Conservation (phyloP, 2,329 filamentous ascomycete species). For the Ophiocordyceps robertsii region DNA sequence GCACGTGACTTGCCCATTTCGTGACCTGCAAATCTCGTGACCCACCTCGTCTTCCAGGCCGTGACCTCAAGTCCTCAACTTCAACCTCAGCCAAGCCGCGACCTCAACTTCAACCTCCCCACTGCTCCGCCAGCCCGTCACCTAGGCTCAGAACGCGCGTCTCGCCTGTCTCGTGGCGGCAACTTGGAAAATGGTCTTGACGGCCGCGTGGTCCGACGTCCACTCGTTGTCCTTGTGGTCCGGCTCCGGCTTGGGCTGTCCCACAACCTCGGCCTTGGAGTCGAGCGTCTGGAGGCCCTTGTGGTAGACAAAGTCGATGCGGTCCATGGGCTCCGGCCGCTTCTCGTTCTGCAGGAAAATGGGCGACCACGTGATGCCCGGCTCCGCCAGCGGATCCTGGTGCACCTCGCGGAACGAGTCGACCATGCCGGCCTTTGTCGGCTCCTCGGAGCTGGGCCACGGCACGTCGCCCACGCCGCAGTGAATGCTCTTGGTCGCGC, state of each 20-base stretch:
- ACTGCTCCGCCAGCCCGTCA: too few relatives aligned
- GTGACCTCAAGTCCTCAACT: too few relatives aligned
- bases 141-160: background rate
- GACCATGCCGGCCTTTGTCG: constrained; percentile 20
- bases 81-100: too few relatives aligned
- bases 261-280: constrained; percentile 18
- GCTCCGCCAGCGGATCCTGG: constrained; percentile 17
- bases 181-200: constrained; percentile 15
- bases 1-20: too few relatives aligned
- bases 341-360: constrained; percentile 19
- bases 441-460: constrained; percentile 25
- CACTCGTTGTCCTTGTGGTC: constrained; percentile 24
- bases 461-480: constrained; percentile 19
- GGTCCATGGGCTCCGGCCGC: constrained; percentile 22
- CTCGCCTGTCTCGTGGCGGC: background rate
- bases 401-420: constrained; percentile 25
- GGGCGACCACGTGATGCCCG: constrained; percentile 27
- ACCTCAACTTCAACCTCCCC: too few relatives aligned
- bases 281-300: constrained; percentile 19
- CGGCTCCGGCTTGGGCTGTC: constrained; percentile 18
- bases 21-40: too few relatives aligned
- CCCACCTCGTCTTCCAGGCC: too few relatives aligned
- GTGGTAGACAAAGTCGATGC: constrained; percentile 29
- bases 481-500: constrained; percentile 17
- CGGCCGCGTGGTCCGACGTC: constrained; percentile 25